These are phyloP conservation scores for Pugionium dolabratum DNA, from an alignment of 345 rosid species.

Conservation along the genomic window DNA sequence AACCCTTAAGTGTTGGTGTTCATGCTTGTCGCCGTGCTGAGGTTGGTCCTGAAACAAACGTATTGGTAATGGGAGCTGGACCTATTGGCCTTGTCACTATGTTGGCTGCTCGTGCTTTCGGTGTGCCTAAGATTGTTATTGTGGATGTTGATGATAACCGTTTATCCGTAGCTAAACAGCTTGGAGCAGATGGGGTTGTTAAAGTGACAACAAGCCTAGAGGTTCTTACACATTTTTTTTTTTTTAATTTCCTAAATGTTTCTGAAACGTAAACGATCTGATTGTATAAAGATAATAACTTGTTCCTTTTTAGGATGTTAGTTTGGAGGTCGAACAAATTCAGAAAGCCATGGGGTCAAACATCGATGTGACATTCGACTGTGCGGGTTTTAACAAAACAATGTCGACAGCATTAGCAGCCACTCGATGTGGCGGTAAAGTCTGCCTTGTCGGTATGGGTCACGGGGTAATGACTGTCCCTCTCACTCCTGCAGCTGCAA, in stretches of 20 bases:
- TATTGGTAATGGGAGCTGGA: constrained; percentile 82
- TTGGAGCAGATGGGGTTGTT: constrained; percentile 67
- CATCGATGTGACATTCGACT: constrained; percentile 78
- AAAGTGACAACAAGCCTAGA: constrained; percentile 61
- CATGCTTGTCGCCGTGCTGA: constrained; percentile 91
- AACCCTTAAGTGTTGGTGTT: constrained; percentile 89
- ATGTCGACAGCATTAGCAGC: constrained; percentile 80
- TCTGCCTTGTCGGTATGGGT: constrained; percentile 88
- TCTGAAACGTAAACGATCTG: not conserved
- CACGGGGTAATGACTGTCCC: constrained; percentile 76
- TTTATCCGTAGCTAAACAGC: constrained; percentile 68
- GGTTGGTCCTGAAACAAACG: constrained; percentile 69
- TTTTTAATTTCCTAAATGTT: not conserved
- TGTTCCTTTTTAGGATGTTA: constrained; percentile 53
- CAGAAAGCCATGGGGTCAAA: constrained; percentile 59
- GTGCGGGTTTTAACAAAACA: constrained; percentile 88
- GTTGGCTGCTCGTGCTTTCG: constrained; percentile 89
- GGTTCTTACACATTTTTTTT: constrained; percentile 43
- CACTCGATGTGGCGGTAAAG: constrained; percentile 84
- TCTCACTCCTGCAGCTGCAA: constrained; percentile 87
- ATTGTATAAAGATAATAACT: not conserved
- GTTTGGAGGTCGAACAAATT: constrained; percentile 62
- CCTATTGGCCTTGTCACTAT: constrained; percentile 92
- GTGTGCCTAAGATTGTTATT: constrained; percentile 74
- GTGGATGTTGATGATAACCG: constrained; percentile 78